Conservation (phyloP, 768 basidiomycete genomes). For the Lentinula edodes region DNA sequence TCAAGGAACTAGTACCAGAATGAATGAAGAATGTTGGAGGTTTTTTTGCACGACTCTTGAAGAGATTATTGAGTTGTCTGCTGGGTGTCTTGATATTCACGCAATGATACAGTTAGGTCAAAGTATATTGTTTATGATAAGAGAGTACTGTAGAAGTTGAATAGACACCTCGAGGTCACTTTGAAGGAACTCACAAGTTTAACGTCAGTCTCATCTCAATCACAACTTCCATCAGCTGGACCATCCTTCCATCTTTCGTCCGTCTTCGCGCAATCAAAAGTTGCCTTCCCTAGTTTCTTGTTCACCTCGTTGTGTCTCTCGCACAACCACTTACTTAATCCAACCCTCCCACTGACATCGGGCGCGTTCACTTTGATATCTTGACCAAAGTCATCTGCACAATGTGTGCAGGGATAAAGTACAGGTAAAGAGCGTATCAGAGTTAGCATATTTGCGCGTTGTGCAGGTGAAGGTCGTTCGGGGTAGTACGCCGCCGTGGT, state of each 20-base stretch:
- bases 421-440: constrained; percentile 73
- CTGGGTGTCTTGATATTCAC: too few relatives aligned
- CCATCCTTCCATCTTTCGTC: constrained; percentile 94
- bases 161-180: not conserved
- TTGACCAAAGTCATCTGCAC: constrained; percentile 77
- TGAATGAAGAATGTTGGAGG: too few relatives aligned
- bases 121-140: too few relatives aligned
- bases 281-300: constrained; percentile 72
- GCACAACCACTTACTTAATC: constrained; percentile 83
- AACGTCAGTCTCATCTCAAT: constrained; percentile 32
- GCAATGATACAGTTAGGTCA: too few relatives aligned
- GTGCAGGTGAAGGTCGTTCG: constrained; percentile 63
- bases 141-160: too few relatives aligned
- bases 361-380: constrained; percentile 65
- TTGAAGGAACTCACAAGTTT: not conserved
- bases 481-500: constrained; percentile 96
- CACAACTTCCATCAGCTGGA: constrained; percentile 81
- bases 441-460: constrained; percentile 80
- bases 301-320: constrained; percentile 93
- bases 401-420: constrained; percentile 85
- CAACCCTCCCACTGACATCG: constrained; percentile 66
- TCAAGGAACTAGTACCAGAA: too few relatives aligned
- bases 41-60: too few relatives aligned
- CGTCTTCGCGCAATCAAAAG: constrained; percentile 77
- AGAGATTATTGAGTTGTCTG: too few relatives aligned